These are phyloP conservation scores for Leccinum ochraceum DNA, from an alignment of 768 basidiomycete species.

Conservation along the genomic window DNA sequence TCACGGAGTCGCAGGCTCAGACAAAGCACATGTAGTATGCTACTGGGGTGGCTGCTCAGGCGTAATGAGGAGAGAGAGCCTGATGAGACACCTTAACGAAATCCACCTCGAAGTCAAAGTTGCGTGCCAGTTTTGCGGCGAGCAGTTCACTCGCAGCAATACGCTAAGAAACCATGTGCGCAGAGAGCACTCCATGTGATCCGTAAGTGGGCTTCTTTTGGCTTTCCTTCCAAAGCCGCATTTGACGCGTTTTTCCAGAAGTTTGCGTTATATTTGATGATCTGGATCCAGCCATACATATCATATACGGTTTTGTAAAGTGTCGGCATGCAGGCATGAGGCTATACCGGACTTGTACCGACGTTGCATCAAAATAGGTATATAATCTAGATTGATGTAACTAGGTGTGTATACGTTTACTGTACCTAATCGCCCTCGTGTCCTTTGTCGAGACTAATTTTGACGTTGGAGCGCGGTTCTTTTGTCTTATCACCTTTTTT, in stretches of 20 bases:
- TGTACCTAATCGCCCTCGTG: conserved; percentile 11
- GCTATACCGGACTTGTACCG: neutral
- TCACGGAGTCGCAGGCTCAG: conserved; percentile 25
- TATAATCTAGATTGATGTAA: neutral
- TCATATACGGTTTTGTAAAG: neutral
- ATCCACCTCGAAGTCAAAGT: conserved; percentile 22
- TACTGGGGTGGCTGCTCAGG: conserved; percentile 20
- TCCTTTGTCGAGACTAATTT: conserved; percentile 2
- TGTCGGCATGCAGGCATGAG: neutral
- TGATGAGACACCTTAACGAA: conserved; percentile 29
- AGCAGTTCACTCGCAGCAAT: conserved; percentile 29
- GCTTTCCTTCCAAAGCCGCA: neutral
- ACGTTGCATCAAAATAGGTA: conserved; percentile 2
- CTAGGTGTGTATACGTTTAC: neutral
- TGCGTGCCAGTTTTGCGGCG: conserved; percentile 16
- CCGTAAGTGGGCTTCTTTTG: neutral
- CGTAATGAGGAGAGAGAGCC: conserved; percentile 31
- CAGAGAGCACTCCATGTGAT: conserved; percentile 14
- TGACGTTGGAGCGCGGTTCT: neutral
- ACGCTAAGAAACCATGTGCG: conserved; percentile 18
- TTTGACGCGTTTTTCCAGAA: conserved; percentile 3
- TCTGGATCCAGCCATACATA: neutral
- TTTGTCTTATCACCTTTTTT: conserved; percentile 6
- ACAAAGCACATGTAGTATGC: conserved; percentile 9
- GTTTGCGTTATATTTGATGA: neutral